Percentiles rank a stretch among this genome's conserved stretches.
These are phyloP conservation scores for Rhodotorula toruloides DNA, from an alignment of 768 basidiomycete genomes.

Conservation along the genomic window DNA sequence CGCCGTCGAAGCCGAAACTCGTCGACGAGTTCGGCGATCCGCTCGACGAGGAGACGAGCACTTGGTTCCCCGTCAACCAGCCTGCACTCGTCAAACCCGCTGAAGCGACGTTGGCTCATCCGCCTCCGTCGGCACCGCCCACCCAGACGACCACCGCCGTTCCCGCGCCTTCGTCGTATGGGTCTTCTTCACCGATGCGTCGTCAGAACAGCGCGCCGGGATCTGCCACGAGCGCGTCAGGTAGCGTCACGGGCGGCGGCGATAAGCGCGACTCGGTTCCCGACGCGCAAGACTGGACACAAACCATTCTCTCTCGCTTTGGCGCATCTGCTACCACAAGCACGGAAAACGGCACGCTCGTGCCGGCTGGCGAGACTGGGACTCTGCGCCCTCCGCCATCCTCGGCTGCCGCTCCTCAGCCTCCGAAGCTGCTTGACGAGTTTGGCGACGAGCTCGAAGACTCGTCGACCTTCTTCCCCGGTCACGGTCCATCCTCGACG, in stretches of 20 bases:
- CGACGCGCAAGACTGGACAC: conserved; percentile 29
- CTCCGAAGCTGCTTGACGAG: conserved; percentile 27
- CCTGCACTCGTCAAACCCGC: background rate
- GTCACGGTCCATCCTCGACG: conserved; percentile 1
- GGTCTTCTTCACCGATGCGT: conserved; percentile 17
- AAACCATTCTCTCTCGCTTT: conserved; percentile 23
- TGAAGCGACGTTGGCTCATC: no score
- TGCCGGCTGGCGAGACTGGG: background rate
- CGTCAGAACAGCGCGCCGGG: conserved; percentile 13
- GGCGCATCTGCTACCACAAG: conserved; percentile 12
- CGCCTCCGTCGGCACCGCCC: background rate
- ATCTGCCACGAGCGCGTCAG: background rate
- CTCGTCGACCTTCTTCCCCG: conserved; percentile 30
- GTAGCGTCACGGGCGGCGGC: background rate
- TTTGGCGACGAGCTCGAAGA: conserved; percentile 35
- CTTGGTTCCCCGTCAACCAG: conserved; percentile 28
- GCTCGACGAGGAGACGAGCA: conserved; percentile 23
- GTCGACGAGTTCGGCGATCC: conserved; percentile 25
- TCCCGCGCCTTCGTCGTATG: conserved; percentile 19
- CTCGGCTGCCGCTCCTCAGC: background rate
- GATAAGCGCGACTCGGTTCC: conserved; percentile 15
- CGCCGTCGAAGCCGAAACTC: background rate
- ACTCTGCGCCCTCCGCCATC: no score
- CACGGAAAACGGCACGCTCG: conserved; percentile 1
- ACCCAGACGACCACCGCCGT: background rate